These are phyloP conservation scores for Zygosaccharomyces siamensis DNA, from an alignment of 805 yeast genomes.

Conservation along the genomic window DNA sequence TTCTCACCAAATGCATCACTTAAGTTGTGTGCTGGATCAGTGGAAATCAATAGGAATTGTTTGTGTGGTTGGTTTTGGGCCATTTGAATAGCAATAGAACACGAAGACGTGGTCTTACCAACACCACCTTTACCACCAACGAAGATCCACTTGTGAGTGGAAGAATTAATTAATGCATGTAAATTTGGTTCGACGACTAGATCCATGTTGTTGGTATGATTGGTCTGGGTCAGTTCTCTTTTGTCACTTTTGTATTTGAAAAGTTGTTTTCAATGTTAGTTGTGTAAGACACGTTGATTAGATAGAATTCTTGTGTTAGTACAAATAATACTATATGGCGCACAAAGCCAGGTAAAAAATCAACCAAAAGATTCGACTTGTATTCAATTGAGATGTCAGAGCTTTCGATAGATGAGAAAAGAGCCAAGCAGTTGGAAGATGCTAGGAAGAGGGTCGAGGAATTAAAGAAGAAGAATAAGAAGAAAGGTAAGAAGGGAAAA, in stretches of 20 bases:
- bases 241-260: not conserved
- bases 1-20: conserved; percentile 98
- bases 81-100: conserved; percentile 90
- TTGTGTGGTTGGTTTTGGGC: conserved; percentile 77
- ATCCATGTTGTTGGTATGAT: conserved; percentile 37
- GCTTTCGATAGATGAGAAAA: conserved; percentile 35
- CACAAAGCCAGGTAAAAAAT: not conserved
- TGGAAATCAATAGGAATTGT: conserved; percentile 82
- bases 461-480: conserved; percentile 55
- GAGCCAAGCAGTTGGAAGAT: conserved; percentile 63
- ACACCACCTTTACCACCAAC: conserved; percentile 99
- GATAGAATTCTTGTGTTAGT: not conserved
- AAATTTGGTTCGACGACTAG: conserved; percentile 67
- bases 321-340: not conserved
- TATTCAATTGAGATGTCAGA: conserved; percentile 24
- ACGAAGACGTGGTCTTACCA: conserved; percentile 96
- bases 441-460: conserved; percentile 72
- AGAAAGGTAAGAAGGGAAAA: conserved; percentile 37
- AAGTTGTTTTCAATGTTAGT: not conserved
- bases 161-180: conserved; percentile 60
- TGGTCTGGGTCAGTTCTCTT: not conserved
- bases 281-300: not conserved
- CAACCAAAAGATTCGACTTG: not conserved
- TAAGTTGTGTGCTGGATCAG: conserved; percentile 97
- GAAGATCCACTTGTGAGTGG: conserved; percentile 86